A percentile compares a stretch with the other conserved stretches of the same genome.
These are phyloP conservation scores for Hericium coralloides DNA, from an alignment of 768 basidiomycete genomes.

Conservation along the genomic window DNA sequence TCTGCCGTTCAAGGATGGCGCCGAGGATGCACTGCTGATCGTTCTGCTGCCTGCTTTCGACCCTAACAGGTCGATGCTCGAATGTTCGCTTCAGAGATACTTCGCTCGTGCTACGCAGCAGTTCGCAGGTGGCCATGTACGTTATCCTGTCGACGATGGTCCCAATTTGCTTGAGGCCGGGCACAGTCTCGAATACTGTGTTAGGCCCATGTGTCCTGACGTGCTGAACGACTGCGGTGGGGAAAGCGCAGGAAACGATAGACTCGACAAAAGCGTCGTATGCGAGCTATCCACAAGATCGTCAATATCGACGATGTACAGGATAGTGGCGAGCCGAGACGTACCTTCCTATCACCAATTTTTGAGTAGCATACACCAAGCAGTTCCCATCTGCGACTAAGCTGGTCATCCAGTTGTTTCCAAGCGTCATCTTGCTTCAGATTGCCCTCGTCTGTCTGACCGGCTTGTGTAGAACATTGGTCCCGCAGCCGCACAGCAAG, in stretches of 20 bases:
- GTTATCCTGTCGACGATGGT: constrained; percentile 57
- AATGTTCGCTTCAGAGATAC: constrained; percentile 34
- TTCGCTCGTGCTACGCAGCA: constrained; percentile 40
- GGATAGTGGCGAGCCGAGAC: constrained; percentile 11
- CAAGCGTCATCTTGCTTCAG: constrained; percentile 32
- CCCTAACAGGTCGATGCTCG: constrained; percentile 3
- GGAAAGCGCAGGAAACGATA: constrained; percentile 20
- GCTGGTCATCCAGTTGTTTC: constrained; percentile 52
- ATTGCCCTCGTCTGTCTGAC: not conserved
- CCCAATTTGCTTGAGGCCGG: constrained; percentile 45
- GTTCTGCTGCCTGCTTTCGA: not conserved
- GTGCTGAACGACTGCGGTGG: constrained; percentile 9
- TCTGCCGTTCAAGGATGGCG: constrained; percentile 52
- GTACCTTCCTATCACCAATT: constrained; percentile 67
- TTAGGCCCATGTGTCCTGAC: constrained; percentile 10
- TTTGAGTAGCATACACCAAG: constrained; percentile 72
- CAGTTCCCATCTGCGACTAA: constrained; percentile 73
- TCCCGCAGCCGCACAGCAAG: constrained; percentile 25
- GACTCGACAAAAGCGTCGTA: constrained; percentile 40
- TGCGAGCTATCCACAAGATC: constrained; percentile 36
- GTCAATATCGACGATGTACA: not conserved
- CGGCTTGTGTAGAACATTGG: constrained; percentile 21
- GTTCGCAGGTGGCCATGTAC: constrained; percentile 58
- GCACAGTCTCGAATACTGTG: constrained; percentile 31
- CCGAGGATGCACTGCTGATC: constrained; percentile 30